These are phyloP conservation scores for Backusella westeae DNA, from an alignment of 192 early-diverging fungal species.

Conservation along the genomic window DNA sequence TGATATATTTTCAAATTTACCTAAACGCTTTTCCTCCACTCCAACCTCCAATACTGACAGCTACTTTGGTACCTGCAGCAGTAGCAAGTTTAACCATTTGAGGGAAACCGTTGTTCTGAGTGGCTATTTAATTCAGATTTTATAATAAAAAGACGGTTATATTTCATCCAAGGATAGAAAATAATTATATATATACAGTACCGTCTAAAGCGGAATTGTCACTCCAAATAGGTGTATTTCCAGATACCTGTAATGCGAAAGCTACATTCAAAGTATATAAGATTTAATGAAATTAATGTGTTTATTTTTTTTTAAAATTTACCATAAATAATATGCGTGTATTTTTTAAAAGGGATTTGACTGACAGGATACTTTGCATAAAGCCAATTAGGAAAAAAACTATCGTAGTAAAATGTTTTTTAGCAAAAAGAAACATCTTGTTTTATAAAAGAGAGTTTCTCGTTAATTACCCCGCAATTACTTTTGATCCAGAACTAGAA, in stretches of 20 bases:
- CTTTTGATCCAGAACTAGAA: not conserved
- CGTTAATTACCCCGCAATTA: not conserved
- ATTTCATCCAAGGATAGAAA: not conserved
- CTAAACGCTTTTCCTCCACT: constrained; percentile 52
- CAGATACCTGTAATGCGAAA: constrained; percentile 49
- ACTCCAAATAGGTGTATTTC: constrained; percentile 30
- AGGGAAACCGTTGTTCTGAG: constrained; percentile 32
- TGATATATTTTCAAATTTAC: not conserved
- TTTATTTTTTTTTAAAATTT: not conserved
- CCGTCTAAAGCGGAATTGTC: constrained; percentile 19
- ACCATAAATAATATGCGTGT: constrained; percentile 67
- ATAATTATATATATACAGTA: not conserved
- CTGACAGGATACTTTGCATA: constrained; percentile 6
- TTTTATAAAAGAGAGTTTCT: not conserved
- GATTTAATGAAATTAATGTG: not conserved
- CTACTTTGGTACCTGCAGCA: constrained; percentile 46
- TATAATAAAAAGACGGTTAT: not conserved
- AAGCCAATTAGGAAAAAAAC: constrained; percentile 25
- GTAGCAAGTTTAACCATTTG: constrained; percentile 44
- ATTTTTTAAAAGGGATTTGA: constrained; percentile 44
- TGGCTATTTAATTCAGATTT: not conserved
- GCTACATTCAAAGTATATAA: constrained; percentile 24
- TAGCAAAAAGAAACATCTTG: not conserved
- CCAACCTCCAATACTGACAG: constrained; percentile 72
- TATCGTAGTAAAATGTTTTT: not conserved